Evolutionary conservation across 2,329 filamentous ascomycete species (phyloP).

Genomic region (Penicillium corylophilum): DNA sequence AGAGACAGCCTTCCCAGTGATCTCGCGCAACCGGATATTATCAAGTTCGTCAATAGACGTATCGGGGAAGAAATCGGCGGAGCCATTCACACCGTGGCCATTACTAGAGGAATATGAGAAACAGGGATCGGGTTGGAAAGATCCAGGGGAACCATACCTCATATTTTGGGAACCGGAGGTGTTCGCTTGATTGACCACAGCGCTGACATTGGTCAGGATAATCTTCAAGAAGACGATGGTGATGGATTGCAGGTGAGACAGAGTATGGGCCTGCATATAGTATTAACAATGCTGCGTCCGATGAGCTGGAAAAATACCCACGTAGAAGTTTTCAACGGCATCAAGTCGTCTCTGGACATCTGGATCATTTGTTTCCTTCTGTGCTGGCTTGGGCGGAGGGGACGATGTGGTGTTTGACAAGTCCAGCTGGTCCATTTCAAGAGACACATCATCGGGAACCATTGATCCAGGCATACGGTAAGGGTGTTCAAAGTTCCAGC

Average conservation of each 20-base stretch:
- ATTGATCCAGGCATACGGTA: conserved; percentile 27
- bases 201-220: conserved; percentile 81
- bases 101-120: conserved; percentile 21
- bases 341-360: conserved; percentile 59
- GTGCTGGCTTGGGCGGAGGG: conserved; percentile 11
- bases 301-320: conserved; percentile 49
- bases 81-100: conserved; percentile 28
- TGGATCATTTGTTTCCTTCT: conserved; percentile 36
- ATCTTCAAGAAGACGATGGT: conserved; percentile 91
- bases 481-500: conserved; percentile 65
- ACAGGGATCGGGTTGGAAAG: not conserved
- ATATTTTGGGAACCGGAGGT: conserved; percentile 47
- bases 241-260: conserved; percentile 87
- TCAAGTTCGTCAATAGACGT: conserved; percentile 72
- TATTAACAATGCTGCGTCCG: not conserved
- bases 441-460: conserved; percentile 37
- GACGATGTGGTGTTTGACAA: conserved; percentile 18
- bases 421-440: conserved; percentile 37
- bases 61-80: conserved; percentile 32
- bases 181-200: conserved; percentile 65
- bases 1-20: conserved; percentile 88
- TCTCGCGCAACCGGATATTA: conserved; percentile 76
- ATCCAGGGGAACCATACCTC: conserved; percentile 43
- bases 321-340: conserved; percentile 80
- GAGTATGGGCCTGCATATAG: conserved; percentile 60